Conservation (phyloP, 169 alveolate genomes). For the Toxoplasma gondii region DNA sequence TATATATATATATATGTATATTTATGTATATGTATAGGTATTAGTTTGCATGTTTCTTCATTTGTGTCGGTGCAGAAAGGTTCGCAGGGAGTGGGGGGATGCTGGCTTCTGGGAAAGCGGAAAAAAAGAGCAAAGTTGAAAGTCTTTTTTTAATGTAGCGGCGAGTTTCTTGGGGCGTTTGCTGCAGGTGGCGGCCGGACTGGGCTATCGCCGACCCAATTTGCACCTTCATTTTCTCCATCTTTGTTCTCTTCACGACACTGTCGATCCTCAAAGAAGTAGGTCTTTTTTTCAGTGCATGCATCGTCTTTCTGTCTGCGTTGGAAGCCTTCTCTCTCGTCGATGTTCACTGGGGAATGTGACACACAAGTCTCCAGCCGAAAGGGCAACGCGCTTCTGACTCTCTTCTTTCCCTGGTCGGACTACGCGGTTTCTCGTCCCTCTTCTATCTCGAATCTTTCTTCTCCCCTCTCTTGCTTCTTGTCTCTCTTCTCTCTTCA, state of each 20-base stretch:
- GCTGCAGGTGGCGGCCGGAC: constrained; percentile 78
- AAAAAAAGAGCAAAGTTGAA: background rate
- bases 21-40: too few species aligned
- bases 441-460: background rate
- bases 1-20: too few species aligned
- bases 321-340: background rate
- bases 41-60: too few species aligned
- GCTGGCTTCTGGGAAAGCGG: background rate
- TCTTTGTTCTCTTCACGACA: constrained; percentile 93
- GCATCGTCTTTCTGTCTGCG: background rate
- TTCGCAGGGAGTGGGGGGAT: background rate
- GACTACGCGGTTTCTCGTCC: background rate
- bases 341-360: background rate
- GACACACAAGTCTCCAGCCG: too few species aligned
- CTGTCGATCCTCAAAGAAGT: constrained; percentile 91
- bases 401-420: too few species aligned
- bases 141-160: too few species aligned
- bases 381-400: too few species aligned
- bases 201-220: constrained; percentile 94
- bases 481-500: background rate
- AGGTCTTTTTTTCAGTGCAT: background rate
- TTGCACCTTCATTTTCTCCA: constrained; percentile 93
- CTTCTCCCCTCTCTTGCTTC: background rate
- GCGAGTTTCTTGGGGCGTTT: background rate
- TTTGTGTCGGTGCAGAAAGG: background rate